A percentile compares a stretch with the other conserved stretches of the same genome.
These are phyloP conservation scores for Viola odorata DNA, from an alignment of 345 rosid genomes.

Conservation along the genomic window DNA sequence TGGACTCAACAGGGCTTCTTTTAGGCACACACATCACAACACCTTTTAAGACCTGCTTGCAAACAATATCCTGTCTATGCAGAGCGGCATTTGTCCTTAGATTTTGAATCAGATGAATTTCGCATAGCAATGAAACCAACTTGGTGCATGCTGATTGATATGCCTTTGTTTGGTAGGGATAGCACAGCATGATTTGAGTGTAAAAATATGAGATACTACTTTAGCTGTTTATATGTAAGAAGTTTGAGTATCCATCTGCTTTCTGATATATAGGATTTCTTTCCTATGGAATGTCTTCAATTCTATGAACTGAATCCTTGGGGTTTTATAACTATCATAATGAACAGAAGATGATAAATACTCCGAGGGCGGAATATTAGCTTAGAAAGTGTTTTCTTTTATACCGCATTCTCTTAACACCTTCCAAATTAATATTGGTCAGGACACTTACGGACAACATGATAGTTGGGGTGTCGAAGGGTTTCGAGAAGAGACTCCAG, in stretches of 20 bases:
- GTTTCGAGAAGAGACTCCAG: conserved; percentile 90
- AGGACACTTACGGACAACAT: conserved; percentile 96
- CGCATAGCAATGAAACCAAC: background rate
- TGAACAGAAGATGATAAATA: background rate
- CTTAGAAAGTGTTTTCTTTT: background rate
- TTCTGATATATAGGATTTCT: no score
- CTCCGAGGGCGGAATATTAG: background rate
- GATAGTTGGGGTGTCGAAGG: conserved; percentile 92
- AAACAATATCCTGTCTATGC: no score
- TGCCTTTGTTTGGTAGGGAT: no score
- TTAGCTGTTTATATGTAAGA: no score
- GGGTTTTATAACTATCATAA: no score
- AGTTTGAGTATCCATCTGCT: no score
- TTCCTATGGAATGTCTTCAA: no score
- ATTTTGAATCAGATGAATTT: background rate
- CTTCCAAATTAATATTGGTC: background rate
- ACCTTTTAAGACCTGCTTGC: no score
- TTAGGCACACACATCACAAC: no score
- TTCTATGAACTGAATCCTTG: no score
- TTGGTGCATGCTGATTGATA: background rate
- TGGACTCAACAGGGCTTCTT: no score
- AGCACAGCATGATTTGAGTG: background rate
- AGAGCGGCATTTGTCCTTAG: no score
- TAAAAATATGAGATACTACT: background rate
- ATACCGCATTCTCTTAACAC: background rate